Evolutionary conservation across 2,329 filamentous ascomycete species (phyloP).

Genomic region (Pseudogymnoascus pannorum): DNA sequence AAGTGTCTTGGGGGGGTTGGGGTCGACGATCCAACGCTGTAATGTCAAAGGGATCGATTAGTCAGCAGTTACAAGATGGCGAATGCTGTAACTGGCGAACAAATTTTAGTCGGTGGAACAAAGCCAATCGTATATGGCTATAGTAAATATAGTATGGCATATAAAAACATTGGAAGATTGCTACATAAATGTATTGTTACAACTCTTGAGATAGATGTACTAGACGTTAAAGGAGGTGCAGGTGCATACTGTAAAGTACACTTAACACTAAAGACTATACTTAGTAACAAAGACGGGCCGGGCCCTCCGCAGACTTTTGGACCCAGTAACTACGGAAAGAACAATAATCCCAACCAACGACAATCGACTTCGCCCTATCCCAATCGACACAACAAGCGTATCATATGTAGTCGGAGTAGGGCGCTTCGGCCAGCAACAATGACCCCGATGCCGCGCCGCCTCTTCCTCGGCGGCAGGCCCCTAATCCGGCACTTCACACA

Average conservation of each 20-base stretch:
- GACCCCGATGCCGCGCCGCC: not conserved
- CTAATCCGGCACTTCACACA: slow-evolving; percentile 50
- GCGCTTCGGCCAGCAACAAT: slow-evolving; percentile 4
- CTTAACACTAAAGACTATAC: slow-evolving; percentile 2
- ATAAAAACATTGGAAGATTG: not conserved
- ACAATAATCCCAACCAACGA: not conserved
- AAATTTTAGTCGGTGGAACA: not conserved
- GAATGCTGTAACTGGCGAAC: not conserved
- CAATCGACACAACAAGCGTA: not conserved
- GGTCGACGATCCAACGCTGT: not conserved
- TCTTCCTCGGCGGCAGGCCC: slow-evolving; percentile 16
- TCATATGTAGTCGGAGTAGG: not conserved
- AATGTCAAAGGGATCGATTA: not conserved
- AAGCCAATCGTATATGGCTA: not conserved
- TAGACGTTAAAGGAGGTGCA: not conserved
- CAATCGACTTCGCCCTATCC: not conserved
- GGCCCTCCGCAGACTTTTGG: slow-evolving; percentile 8
- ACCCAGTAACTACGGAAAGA: not conserved
- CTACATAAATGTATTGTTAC: not conserved
- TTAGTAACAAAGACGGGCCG: slow-evolving; percentile 8
- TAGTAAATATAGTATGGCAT: not conserved
- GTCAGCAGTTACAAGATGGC: not conserved
- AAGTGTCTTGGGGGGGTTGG: slow-evolving; percentile 2
- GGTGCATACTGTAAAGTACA: not conserved
- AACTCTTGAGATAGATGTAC: not conserved